phyloP scores from a whole-genome alignment of 768 basidiomycete genomes.

The Sarcomyxa edulis region DNA sequence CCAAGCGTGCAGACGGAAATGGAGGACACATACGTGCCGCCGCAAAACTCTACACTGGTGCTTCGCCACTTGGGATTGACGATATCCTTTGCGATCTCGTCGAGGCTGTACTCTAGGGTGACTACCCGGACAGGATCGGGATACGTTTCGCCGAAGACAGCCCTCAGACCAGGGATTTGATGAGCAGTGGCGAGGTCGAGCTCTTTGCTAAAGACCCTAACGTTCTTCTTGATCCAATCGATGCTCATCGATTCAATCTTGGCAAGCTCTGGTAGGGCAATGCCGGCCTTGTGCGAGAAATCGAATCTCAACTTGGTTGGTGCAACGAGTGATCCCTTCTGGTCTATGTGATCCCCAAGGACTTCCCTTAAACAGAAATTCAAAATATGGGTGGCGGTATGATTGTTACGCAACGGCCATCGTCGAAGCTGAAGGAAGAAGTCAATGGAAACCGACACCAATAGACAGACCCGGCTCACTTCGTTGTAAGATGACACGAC shows the following conservation, averaged over 20 bases:
- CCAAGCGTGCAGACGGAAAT: not conserved
- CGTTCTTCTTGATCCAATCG: constrained; percentile 89
- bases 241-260: constrained; percentile 82
- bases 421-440: constrained; percentile 61
- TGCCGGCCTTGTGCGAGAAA: constrained; percentile 92
- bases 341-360: constrained; percentile 96
- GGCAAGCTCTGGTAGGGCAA: constrained; percentile 66
- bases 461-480: constrained; percentile 30
- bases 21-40: constrained; percentile 77
- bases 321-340: constrained; percentile 96
- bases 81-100: constrained; percentile 81
- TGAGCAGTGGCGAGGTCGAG: constrained; percentile 71
- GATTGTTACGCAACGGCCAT: constrained; percentile 95
- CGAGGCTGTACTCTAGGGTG: constrained; percentile 79
- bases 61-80: constrained; percentile 86
- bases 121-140: constrained; percentile 98
- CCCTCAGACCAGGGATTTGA: constrained; percentile 89
- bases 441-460: constrained; percentile 4
- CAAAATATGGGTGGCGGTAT: constrained; percentile 97
- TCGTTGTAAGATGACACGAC: constrained; percentile 93
- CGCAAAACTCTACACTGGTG: constrained; percentile 96
- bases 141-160: constrained; percentile 97
- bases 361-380: constrained; percentile 91
- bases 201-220: constrained; percentile 85
- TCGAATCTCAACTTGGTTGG: constrained; percentile 96